Evolutionary conservation across 2,329 filamentous ascomycete species (phyloP).

Genomic region (Salinomyces thailandicus): DNA sequence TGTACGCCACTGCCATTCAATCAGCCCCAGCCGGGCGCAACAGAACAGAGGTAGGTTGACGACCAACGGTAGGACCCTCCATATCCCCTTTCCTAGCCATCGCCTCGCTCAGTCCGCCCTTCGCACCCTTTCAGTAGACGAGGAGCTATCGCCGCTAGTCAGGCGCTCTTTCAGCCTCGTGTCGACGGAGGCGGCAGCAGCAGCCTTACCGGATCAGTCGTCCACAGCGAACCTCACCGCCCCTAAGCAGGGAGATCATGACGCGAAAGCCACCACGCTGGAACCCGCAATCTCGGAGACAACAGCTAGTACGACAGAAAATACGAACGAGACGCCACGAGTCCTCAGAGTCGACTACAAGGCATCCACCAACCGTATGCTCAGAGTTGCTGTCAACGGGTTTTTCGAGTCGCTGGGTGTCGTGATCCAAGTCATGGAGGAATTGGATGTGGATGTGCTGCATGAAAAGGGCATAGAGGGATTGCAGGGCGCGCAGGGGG

Average conservation of each 20-base stretch:
- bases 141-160: conserved; percentile 79
- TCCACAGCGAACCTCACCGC: too few relatives aligned
- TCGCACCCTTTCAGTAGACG: conserved; percentile 69
- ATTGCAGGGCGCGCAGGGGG: conserved; percentile 30
- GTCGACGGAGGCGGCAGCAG: too few relatives aligned
- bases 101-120: conserved; percentile 69
- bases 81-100: conserved; percentile 69
- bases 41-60: conserved; percentile 1
- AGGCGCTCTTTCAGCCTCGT: conserved; percentile 56
- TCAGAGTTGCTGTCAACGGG: conserved; percentile 89
- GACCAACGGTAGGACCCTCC: conserved; percentile 49
- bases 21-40: not conserved
- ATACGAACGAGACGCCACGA: conserved; percentile 31
- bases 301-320: too few relatives aligned
- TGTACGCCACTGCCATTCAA: conserved; percentile 8
- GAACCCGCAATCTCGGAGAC: too few relatives aligned
- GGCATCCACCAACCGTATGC: conserved; percentile 90
- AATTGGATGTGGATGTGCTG: conserved; percentile 76
- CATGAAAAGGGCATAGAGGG: conserved; percentile 35
- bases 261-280: too few relatives aligned
- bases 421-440: conserved; percentile 79
- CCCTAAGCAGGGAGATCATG: too few relatives aligned
- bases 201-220: too few relatives aligned
- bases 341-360: conserved; percentile 66
- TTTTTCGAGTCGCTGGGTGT: conserved; percentile 86